A percentile compares a stretch with the other conserved stretches of the same genome.
Evolutionary conservation across 768 basidiomycete genomes (phyloP).

Genomic region (Exidia glandulosa): DNA sequence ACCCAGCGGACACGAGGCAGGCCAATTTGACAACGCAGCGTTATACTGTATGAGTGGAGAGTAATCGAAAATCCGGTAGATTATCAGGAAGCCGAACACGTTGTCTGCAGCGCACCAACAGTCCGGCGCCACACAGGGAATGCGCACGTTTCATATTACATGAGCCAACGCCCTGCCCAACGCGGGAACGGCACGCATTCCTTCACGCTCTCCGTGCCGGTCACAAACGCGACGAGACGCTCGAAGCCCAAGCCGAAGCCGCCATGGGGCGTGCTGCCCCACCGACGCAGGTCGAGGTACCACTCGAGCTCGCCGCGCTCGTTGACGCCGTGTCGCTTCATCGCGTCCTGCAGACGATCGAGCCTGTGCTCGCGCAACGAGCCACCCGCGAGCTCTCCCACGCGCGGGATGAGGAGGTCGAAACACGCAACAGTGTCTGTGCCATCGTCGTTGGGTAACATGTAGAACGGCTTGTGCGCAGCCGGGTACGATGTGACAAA

Average conservation of each 20-base stretch:
- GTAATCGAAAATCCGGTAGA: too few species aligned
- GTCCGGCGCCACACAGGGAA: too few species aligned
- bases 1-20: too few species aligned
- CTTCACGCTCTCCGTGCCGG: slow-evolving; percentile 80
- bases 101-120: too few species aligned
- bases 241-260: slow-evolving; percentile 98
- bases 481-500: slow-evolving; percentile 89
- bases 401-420: slow-evolving; percentile 77
- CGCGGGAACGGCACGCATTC: slow-evolving; percentile 90
- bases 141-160: slow-evolving; percentile 34
- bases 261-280: slow-evolving; percentile 83
- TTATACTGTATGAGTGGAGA: too few species aligned
- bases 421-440: slow-evolving; percentile 77
- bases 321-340: slow-evolving; percentile 8
- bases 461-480: slow-evolving; percentile 87
- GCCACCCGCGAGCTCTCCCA: slow-evolving; percentile 89
- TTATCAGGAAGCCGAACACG: too few species aligned
- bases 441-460: slow-evolving; percentile 44
- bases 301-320: slow-evolving; percentile 38
- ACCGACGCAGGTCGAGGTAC: slow-evolving; percentile 78
- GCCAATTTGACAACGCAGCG: too few species aligned
- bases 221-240: slow-evolving; percentile 75
- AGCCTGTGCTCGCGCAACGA: slow-evolving; percentile 51
- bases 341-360: slow-evolving; percentile 9
- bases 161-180: slow-evolving; percentile 70